phyloP scores from a whole-genome alignment of 345 rosid species.

The Corchorus capsularis region DNA sequence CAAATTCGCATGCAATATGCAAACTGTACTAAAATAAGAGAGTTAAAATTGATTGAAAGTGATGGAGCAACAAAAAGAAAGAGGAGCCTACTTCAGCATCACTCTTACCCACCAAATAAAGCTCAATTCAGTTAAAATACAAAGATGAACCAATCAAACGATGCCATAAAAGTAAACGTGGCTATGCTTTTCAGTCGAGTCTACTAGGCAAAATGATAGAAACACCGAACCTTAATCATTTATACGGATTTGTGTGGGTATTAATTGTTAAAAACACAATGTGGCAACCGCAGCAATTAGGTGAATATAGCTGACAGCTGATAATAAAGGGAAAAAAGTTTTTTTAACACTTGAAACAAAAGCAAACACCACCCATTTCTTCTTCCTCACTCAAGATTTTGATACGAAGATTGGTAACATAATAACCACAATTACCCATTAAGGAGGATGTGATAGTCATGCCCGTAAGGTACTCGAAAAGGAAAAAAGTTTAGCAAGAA shows the following conservation, averaged over 20 bases:
- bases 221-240: conserved; percentile 29
- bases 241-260: neutral
- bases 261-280: conserved; percentile 22
- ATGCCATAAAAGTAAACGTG: conserved; percentile 2
- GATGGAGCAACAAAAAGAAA: conserved; percentile 24
- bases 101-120: conserved; percentile 34
- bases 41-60: conserved; percentile 32
- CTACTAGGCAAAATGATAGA: conserved; percentile 12
- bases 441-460: conserved; percentile 36
- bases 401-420: conserved; percentile 15
- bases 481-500: conserved; percentile 14
- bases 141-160: conserved; percentile 17
- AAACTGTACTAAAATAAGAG: neutral
- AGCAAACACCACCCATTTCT: conserved; percentile 54
- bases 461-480: conserved; percentile 22
- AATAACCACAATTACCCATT: conserved; percentile 19
- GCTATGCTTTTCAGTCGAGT: conserved; percentile 15
- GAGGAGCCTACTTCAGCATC: conserved; percentile 34
- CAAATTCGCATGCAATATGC: neutral
- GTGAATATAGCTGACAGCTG: conserved; percentile 34
- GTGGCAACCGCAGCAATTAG: conserved; percentile 36
- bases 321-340: neutral
- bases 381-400: conserved; percentile 46
- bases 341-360: conserved; percentile 42
- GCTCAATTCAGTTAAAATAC: conserved; percentile 15